phyloP scores from a whole-genome alignment of 345 rosid species.

The Schrenkiella parvula region DNA sequence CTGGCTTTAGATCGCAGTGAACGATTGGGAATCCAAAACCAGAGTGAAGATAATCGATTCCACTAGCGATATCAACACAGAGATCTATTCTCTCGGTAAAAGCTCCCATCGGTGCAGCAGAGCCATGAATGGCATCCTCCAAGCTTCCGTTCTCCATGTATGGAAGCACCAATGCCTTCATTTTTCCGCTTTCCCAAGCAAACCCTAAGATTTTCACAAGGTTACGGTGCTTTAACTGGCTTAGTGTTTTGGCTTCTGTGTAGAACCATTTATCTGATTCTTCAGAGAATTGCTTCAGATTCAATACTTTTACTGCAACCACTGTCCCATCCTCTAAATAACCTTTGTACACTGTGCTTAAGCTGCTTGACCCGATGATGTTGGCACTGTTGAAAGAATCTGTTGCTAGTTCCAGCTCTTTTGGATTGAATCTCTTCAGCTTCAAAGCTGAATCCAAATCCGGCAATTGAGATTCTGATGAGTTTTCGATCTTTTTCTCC shows the following conservation, averaged over 20 bases:
- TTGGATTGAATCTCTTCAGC: slow-evolving; percentile 54
- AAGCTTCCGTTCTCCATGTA: slow-evolving; percentile 81
- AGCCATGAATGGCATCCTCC: slow-evolving; percentile 51
- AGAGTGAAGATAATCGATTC: slow-evolving; percentile 70
- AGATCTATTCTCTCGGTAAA: slow-evolving; percentile 47
- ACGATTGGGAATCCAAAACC: slow-evolving; percentile 72
- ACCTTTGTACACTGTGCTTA: slow-evolving; percentile 86
- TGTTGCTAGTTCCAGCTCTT: slow-evolving; percentile 64
- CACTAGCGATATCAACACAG: slow-evolving; percentile 58
- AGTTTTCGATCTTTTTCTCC: slow-evolving; percentile 26
- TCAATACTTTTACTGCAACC: slow-evolving; percentile 72
- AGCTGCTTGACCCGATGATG: slow-evolving; percentile 64
- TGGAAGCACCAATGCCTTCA: slow-evolving; percentile 72
- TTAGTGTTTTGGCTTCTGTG: slow-evolving; percentile 67
- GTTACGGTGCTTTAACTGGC: slow-evolving; percentile 68
- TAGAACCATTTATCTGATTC: slow-evolving; percentile 72
- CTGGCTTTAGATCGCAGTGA: slow-evolving; percentile 88
- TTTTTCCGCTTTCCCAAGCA: slow-evolving; percentile 81
- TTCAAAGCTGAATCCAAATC: slow-evolving; percentile 41
- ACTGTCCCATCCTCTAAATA: slow-evolving; percentile 51
- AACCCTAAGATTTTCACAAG: slow-evolving; percentile 74
- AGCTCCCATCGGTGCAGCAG: slow-evolving; percentile 39
- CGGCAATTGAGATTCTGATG: slow-evolving; percentile 38
- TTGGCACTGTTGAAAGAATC: slow-evolving; percentile 46
- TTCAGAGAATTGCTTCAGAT: slow-evolving; percentile 59